These are phyloP conservation scores for Neofusicoccum kwambonambiense DNA, from an alignment of 2,329 filamentous ascomycete species.

Conservation along the genomic window DNA sequence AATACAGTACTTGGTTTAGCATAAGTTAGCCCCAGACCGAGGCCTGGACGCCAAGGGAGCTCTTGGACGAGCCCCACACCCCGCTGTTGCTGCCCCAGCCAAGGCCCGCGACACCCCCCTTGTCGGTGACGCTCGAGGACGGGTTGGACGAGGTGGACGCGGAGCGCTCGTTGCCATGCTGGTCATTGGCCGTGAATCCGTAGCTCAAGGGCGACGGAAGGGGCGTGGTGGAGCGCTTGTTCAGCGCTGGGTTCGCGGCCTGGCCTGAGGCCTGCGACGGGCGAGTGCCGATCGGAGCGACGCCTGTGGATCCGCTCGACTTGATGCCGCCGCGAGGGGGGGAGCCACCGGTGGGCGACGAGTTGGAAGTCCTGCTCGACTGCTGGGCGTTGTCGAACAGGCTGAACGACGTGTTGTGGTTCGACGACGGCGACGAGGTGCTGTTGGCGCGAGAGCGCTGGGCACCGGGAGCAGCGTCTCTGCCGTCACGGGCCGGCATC, in stretches of 20 bases:
- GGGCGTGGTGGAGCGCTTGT: constrained; percentile 84
- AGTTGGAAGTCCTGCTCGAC: constrained; percentile 75
- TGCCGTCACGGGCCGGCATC: constrained; percentile 48
- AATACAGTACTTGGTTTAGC: constrained; percentile 21
- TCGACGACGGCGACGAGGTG: constrained; percentile 78
- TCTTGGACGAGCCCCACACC: constrained; percentile 77
- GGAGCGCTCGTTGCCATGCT: constrained; percentile 55
- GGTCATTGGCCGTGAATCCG: constrained; percentile 62
- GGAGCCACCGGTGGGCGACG: constrained; percentile 74
- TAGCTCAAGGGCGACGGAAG: constrained; percentile 84
- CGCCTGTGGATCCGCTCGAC: constrained; percentile 59
- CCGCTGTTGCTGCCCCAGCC: constrained; percentile 76
- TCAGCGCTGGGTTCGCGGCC: constrained; percentile 59
- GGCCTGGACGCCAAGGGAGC: constrained; percentile 75
- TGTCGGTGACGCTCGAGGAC: constrained; percentile 44
- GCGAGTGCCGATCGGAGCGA: constrained; percentile 91
- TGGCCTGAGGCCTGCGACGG: constrained; percentile 63
- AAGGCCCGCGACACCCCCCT: constrained; percentile 38
- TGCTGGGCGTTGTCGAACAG: constrained; percentile 58
- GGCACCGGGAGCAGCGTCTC: constrained; percentile 45
- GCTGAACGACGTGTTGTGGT: constrained; percentile 51
- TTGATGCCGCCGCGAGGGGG: constrained; percentile 66
- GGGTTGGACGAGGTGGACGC: constrained; percentile 61
- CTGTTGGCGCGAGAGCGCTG: constrained; percentile 74
- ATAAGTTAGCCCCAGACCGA: constrained; percentile 81